Evolutionary conservation across 139 green algal species (phyloP), one percentile per base, ranked within the genome.

Genomic region (Diplosphaera chodatii): DNA sequence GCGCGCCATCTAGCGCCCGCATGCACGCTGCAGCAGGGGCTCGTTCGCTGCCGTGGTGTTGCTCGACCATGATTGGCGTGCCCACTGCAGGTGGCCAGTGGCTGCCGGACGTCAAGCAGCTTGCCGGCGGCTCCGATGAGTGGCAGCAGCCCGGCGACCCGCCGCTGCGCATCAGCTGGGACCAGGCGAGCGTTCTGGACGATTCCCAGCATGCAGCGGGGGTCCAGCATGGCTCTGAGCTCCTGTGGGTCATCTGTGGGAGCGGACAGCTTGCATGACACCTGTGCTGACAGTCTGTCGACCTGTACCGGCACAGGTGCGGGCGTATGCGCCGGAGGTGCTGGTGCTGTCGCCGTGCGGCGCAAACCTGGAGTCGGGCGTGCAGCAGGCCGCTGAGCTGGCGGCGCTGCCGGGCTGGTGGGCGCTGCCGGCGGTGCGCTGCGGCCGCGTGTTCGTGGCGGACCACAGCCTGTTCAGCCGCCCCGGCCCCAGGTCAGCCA

Each of bases 341-440:
- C 56, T 87, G 3, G 23, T 87, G 21, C 73, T 89, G 31, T 68
- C 69, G 27, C 78, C 82, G 1, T 80, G 72, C 63, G 77, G 68
- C 22, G 32, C 48, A 0, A 64, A 37, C 21, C 64, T 70, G 30
- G 56, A 76, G 55, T 31, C 74, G 16, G 74, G 72, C 29, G 69
- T 93, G 48, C 55, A 29, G 59, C 73, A 92, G 63, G 78, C 88
- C 0, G 78, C 77, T n/a, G 34, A 74, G n/a, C 75, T 96, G 65
- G 92, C 92, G 2, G 67, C 32, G 18, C 78, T 88, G 74, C 87
- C 89, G 0, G 92, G 92, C 34, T 98, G 91, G 85, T 98, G 93
- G 93, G 71, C 70, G 10, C 72, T 98, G 70, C 91, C 93, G 21
- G 92, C 92, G 1, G 92, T 96, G 48, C 80, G 79, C 23, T 40